Base-by-base conservation (phyloP, 768 basidiomycete genomes). In the Auriscalpium vulgare region DNA sequence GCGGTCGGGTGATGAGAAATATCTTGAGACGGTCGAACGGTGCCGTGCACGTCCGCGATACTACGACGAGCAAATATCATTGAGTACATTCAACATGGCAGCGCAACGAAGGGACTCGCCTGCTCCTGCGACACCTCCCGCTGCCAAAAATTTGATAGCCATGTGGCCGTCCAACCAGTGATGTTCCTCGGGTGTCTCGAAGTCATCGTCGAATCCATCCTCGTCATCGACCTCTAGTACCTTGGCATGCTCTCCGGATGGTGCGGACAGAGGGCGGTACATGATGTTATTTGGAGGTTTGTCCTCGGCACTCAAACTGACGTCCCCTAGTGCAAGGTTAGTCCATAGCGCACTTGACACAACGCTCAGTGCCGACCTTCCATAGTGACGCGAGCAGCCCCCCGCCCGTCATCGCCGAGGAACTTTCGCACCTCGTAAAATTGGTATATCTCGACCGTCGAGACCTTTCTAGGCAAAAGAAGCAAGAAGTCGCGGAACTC, bases 11-110 rank as follows among this genome's bases (percentile, higher is more conserved):
- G 59, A 98, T 98, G 56, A 99, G 79, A 70, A 97, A 98, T 54
- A 99, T 81, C 70, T 95, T 99, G 51, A 99, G 76, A 53, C 97
- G 84, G 73, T 99, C 97, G 62, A 97, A 98, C 1, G 97, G 97
- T 7, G 97, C 97, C 0, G 97, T 99, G 57, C 91, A 94, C 47
- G 95, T 90, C 63, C 97, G 80, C 13, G 95, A 98, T 34, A 97
- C 97, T 97, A 51, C 50, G 29, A 29, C 29, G 53, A 54, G 52
- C 35, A 44, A 54, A 29, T 37, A 38, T 59, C 56, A 53, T 29
- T 29, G 4, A 29, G 17, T 51, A 8, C 44, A 52, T n/a, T 37
- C 37, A 47, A 50, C 36, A 44, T 11, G 21, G 53, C 54, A 1
- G 8, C 36, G 8, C 3, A 36, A 21, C 2, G 17, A 45, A 37